phyloP scores from a whole-genome alignment of 495 filamentous ascomycete genomes.

The Parathielavia hyrcaniae region DNA sequence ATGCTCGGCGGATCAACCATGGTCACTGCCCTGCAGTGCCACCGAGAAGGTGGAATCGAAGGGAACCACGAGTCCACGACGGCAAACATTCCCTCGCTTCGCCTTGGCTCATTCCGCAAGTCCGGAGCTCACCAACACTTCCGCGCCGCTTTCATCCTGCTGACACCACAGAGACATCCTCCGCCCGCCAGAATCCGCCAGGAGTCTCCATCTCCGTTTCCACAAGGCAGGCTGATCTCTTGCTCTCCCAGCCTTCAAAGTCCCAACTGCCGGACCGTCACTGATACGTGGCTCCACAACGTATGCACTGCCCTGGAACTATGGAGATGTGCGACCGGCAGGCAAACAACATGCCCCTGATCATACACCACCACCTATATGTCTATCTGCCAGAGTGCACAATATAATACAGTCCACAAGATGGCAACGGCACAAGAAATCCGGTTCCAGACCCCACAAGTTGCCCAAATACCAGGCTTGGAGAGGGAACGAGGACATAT shows the following conservation, averaged over 20 bases:
- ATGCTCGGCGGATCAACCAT: not conserved
- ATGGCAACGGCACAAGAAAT: not conserved
- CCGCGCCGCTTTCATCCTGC: not conserved
- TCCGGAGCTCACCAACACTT: not conserved
- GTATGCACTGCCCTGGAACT: conserved; percentile 9
- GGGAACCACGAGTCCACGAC: not conserved
- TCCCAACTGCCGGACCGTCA: not conserved
- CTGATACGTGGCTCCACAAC: conserved; percentile 7
- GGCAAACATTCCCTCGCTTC: not conserved
- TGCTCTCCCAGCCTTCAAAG: too few relatives aligned
- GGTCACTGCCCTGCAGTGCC: not conserved
- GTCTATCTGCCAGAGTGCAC: conserved; percentile 1
- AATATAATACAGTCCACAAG: conserved; percentile 6
- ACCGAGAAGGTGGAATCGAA: not conserved
- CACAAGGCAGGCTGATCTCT: not conserved
- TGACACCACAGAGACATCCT: not conserved
- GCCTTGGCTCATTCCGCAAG: not conserved
- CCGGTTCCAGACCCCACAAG: not conserved
- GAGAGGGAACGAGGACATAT: not conserved
- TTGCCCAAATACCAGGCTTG: not conserved
- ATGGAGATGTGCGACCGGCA: not conserved
- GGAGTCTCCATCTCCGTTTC: not conserved
- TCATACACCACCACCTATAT: conserved; percentile 5
- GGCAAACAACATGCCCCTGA: not conserved
- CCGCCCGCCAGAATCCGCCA: not conserved